Evolutionary conservation across 768 basidiomycete genomes (phyloP).

Genomic region (Royoungia palumana): DNA sequence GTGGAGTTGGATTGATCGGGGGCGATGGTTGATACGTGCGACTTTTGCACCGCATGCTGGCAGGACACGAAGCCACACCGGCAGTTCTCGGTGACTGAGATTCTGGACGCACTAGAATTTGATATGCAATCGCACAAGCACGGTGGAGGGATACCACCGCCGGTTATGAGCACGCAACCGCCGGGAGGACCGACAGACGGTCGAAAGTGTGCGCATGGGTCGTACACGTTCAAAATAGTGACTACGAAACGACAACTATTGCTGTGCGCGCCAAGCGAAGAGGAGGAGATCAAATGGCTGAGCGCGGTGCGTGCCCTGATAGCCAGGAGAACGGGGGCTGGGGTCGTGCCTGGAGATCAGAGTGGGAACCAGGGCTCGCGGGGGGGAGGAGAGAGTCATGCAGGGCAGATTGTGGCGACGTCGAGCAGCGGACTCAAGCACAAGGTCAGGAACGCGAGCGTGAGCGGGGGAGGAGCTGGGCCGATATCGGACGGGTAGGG

Average conservation of each 20-base stretch:
- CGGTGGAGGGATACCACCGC: conserved; percentile 35
- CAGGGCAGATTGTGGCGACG: conserved; percentile 22
- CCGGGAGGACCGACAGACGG: conserved; percentile 37
- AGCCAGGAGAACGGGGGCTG: conserved; percentile 58
- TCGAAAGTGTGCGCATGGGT: conserved; percentile 42
- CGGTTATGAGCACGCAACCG: conserved; percentile 30
- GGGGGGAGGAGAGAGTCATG: conserved; percentile 8
- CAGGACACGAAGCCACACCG: conserved; percentile 91
- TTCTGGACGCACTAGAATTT: conserved; percentile 91
- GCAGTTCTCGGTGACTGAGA: conserved; percentile 76
- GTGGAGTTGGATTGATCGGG: conserved; percentile 28
- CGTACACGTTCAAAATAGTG: conserved; percentile 90
- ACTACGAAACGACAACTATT: conserved; percentile 89
- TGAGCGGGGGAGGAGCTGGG: conserved; percentile 33
- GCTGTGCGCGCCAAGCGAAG: conserved; percentile 92
- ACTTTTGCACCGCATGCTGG: conserved; percentile 7
- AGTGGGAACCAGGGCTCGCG: conserved; percentile 14
- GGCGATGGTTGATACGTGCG: background rate
- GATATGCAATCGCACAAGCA: conserved; percentile 57
- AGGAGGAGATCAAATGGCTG: conserved; percentile 98
- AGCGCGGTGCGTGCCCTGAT: conserved; percentile 92
- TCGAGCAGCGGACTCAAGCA: conserved; percentile 40
- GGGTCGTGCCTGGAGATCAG: conserved; percentile 47
- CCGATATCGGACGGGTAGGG: conserved; percentile 23
- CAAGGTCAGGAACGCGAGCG: conserved; percentile 48